These are phyloP conservation scores for Glonium stellatum DNA, from an alignment of 495 filamentous ascomycete species.

Conservation along the genomic window DNA sequence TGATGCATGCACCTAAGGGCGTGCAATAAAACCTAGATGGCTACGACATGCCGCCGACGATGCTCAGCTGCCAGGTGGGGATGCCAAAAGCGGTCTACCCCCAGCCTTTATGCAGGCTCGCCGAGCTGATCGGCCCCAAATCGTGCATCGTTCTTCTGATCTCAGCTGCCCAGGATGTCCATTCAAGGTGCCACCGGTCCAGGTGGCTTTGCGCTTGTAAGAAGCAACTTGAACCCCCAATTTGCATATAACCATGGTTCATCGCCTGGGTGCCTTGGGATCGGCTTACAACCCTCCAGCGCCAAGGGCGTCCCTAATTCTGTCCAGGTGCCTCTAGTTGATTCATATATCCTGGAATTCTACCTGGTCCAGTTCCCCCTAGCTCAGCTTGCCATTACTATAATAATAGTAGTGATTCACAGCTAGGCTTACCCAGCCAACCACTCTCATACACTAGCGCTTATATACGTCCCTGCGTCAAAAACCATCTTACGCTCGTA, in stretches of 20 bases:
- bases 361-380: neutral
- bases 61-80: neutral
- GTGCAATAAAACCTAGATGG: no score
- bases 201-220: neutral
- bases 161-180: neutral
- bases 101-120: neutral
- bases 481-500: no score
- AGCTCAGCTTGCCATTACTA: no score
- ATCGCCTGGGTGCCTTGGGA: neutral
- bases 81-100: neutral
- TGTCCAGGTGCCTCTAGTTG: neutral
- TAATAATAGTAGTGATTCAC: no score
- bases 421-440: no score
- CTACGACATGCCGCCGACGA: no score
- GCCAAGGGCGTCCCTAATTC: neutral
- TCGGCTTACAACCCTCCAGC: neutral
- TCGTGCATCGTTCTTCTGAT: neutral
- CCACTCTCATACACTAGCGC: no score
- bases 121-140: neutral
- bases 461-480: no score
- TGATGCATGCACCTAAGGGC: no score
- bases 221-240: neutral
- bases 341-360: neutral
- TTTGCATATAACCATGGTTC: neutral
- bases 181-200: neutral